Percentiles rank a stretch among this genome's conserved stretches.
These are phyloP conservation scores for Capsicum pubescens DNA, from an alignment of 257 asterid species.

Conservation along the genomic window DNA sequence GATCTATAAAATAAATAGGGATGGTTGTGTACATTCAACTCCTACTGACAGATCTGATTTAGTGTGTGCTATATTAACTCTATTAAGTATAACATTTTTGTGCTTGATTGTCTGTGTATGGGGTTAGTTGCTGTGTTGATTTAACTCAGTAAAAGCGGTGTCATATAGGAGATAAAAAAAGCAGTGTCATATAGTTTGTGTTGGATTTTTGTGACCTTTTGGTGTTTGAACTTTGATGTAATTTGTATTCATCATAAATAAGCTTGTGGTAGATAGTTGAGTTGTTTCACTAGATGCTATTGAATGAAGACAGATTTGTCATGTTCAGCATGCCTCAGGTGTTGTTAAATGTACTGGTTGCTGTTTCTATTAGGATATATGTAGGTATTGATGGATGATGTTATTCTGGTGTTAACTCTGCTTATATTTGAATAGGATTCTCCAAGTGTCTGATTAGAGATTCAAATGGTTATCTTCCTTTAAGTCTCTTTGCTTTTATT, in stretches of 20 bases:
- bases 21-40: constrained; percentile 14
- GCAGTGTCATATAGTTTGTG: background rate
- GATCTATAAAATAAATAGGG: constrained; percentile 1
- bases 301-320: constrained; percentile 2
- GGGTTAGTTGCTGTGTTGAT: constrained; percentile 1
- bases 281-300: constrained; percentile 7
- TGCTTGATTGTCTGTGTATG: background rate
- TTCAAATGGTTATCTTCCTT: background rate
- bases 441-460: constrained; percentile 3
- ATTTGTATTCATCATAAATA: background rate
- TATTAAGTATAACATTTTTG: background rate
- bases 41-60: background rate
- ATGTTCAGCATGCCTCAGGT: background rate
- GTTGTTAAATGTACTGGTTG: background rate
- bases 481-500: background rate
- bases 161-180: background rate
- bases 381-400: background rate
- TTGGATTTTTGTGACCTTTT: background rate
- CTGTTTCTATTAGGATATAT: background rate
- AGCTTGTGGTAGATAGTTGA: background rate
- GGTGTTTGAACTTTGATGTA: background rate
- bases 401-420: constrained; percentile 5
- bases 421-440: background rate
- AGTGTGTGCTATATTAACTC: background rate
- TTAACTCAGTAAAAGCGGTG: background rate